These are phyloP conservation scores for Parsonsia alboflavescens DNA, from an alignment of 257 asterid genomes.

Conservation along the genomic window DNA sequence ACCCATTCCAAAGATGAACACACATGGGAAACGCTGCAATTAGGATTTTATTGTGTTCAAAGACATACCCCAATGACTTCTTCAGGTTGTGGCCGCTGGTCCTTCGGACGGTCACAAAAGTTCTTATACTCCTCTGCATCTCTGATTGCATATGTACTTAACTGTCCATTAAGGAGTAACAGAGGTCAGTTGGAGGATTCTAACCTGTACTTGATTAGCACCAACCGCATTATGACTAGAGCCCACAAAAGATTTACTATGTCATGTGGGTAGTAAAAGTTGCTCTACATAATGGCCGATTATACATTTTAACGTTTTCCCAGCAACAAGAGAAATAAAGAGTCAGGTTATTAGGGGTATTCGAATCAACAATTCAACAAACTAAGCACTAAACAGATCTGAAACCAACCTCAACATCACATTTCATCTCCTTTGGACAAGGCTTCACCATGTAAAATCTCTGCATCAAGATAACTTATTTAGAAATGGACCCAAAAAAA, in stretches of 20 bases:
- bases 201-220: background rate
- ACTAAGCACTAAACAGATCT: background rate
- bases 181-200: constrained; percentile 2
- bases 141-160: constrained; percentile 80
- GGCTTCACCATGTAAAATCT: constrained; percentile 94
- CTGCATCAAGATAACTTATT: constrained; percentile 47
- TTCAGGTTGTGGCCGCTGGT: constrained; percentile 93
- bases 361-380: background rate
- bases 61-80: constrained; percentile 87
- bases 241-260: background rate
- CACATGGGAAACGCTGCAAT: background rate
- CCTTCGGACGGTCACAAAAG: constrained; percentile 86
- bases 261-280: background rate
- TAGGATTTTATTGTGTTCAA: constrained; percentile 1
- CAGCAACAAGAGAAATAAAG: background rate
- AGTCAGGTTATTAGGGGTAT: background rate
- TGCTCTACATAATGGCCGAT: background rate
- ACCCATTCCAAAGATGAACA: background rate
- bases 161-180: constrained; percentile 33
- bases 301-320: background rate
- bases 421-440: constrained; percentile 94
- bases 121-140: constrained; percentile 98
- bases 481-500: constrained; percentile 9
- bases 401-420: constrained; percentile 89
- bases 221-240: background rate